These are phyloP conservation scores for Tephrocybe rancida DNA, from an alignment of 768 basidiomycete species.

Conservation along the genomic window DNA sequence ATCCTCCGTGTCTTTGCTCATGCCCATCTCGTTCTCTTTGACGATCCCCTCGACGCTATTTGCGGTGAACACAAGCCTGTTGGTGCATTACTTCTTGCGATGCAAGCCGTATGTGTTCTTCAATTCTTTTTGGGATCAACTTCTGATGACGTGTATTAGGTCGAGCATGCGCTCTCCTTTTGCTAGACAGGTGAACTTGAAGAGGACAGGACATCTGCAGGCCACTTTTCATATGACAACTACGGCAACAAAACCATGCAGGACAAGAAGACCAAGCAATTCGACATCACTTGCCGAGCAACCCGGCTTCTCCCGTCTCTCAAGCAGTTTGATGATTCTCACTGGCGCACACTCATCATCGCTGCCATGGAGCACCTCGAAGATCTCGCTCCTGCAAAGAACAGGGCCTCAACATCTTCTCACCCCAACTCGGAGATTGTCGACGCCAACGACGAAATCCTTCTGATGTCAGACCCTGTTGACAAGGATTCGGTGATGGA, in stretches of 20 bases:
- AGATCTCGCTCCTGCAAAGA: neutral
- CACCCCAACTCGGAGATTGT: neutral
- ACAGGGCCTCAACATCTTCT: neutral
- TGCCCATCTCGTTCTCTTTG: neutral
- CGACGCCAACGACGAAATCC: neutral
- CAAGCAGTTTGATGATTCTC: neutral
- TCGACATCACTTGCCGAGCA: neutral
- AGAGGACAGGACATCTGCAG: neutral
- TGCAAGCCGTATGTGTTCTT: neutral
- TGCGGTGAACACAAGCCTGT: neutral
- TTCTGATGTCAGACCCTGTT: neutral
- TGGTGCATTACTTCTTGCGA: neutral
- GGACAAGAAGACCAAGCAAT: neutral
- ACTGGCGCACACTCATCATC: neutral
- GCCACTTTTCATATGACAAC: neutral
- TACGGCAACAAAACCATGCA: neutral
- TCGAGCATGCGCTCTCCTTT: neutral
- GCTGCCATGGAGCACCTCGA: neutral
- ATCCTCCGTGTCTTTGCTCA: neutral
- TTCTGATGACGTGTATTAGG: neutral
- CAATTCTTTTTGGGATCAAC: neutral
- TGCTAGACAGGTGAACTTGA: neutral
- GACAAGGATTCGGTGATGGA: neutral
- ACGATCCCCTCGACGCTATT: neutral
- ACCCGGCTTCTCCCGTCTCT: neutral